phyloP scores from a whole-genome alignment of 306 rosid species.

The Hippophae rhamnoides region DNA sequence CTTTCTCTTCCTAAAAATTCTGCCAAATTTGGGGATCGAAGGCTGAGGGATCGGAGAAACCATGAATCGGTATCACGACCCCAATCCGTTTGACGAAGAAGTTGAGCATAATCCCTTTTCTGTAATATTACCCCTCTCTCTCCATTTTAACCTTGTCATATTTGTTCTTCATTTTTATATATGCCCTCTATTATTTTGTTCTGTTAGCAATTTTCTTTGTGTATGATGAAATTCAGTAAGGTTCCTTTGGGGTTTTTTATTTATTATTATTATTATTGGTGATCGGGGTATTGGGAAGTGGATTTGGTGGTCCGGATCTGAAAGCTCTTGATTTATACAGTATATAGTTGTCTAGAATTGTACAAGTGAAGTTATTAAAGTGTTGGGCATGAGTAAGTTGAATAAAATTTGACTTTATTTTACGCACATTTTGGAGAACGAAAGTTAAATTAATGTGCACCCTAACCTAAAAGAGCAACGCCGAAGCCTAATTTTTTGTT shows the following conservation, averaged over 20 bases:
- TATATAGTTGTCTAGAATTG: neutral
- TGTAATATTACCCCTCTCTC: conserved; percentile 33
- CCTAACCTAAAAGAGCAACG: too few species aligned
- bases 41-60: conserved; percentile 17
- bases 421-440: too few species aligned
- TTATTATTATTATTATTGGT: neutral
- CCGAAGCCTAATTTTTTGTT: too few species aligned
- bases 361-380: neutral
- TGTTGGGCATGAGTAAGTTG: neutral
- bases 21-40: conserved; percentile 44
- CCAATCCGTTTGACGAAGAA: conserved; percentile 91
- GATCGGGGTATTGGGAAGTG: neutral
- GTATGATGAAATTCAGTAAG: neutral
- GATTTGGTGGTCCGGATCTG: conserved; percentile 37
- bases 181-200: conserved; percentile 14
- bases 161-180: conserved; percentile 24
- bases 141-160: neutral
- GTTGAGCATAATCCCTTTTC: conserved; percentile 79
- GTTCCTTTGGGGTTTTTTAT: neutral
- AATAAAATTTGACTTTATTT: neutral
- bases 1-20: conserved; percentile 20
- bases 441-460: too few species aligned
- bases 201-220: conserved; percentile 3
- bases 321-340: neutral
- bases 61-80: conserved; percentile 86